Base-by-base conservation (phyloP, 148 eudicot genomes). In the Rhododendron henanense region DNA sequence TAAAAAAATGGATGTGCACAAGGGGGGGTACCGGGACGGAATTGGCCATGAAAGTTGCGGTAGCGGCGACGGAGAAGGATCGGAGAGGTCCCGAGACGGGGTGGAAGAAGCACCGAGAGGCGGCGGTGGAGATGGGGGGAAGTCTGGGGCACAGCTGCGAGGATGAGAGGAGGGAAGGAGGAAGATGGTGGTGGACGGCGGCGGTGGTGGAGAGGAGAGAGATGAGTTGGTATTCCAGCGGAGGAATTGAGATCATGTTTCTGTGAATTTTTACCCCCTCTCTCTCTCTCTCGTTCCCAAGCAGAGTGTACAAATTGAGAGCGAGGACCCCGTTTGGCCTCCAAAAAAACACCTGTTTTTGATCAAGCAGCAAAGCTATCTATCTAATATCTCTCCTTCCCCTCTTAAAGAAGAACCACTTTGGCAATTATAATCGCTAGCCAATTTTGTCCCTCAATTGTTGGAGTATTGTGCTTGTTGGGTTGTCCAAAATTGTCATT, bases 241-340 rank as follows among this genome's bases (percentile, higher is more conserved):
- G 69, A 15, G 86, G 44, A 65, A 85, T 86, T 14, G 91, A 90
- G 35, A 67, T 88, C 95, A 93, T 93, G 65, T 37, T 85, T 41
- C 28, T 69, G 21, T 69, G 33, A 51, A 11, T 11, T 14, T 50
- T 51, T 51, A 3, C 5, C 4, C 5, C 15, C 3, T 14, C 5
- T 3, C 57, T 53, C n/a, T 59, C 65, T 59, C 67, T 23, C 67
- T 21, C 67, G 67, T 21, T 61, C 23, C 65, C 67, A 21, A 59
- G 67, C n/a, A 19, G n/a, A 21, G 8, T 1, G 9, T 21, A 59
- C n/a, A 10, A 51, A 51, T 51, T 51, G 55, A 51, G 55, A 51
- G 55, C 3, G 55, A 51, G 55, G 45, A 39, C 44, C 44, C 44
- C 44, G 44, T 41, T 41, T 6, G 45, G 45, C 45, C 7, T 41